Evolutionary conservation across 2,329 filamentous ascomycete genomes (phyloP), one percentile per base, ranked within the genome.

Genomic region (Colletotrichum sp.): DNA sequence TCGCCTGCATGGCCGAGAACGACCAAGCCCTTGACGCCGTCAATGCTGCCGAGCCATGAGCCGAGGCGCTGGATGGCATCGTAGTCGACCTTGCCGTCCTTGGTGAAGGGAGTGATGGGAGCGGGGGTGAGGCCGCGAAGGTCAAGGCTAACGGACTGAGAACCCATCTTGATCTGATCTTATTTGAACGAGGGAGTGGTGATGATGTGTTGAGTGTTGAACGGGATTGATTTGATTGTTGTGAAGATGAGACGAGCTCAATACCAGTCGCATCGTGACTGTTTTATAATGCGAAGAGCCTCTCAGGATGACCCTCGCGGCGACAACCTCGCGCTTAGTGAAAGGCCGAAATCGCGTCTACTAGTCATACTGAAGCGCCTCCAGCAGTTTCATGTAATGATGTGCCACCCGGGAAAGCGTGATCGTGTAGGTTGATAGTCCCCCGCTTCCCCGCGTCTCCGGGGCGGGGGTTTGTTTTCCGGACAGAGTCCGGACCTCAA

Each of bases 1-100:
- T 90, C 89, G 39, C 88, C 88, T 32, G 89, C 89, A 75, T 90
- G 89, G n/a, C 89, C 89, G 16, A 90, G 85, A 12, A 90, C 88
- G 0, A 90, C 88, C 5, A 90, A 85, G 34, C 88, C 88, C 76
- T 89, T 90, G 77, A 90, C 87, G 24, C 88, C 88, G 8, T 84
- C 78, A 63, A 89, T 89, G 80, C 87, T 87, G 57, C 88, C 88
- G 36, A 90, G 88, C 89, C 88, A 90, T 7, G 86, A 88, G 18
- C 89, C 89, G 15, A 90, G 85, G 18, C 88, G 86, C 69, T 90
- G 88, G 75, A 90, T 90, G 52, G 88, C 88, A 12, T 86, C 84
- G 80, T 88, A 90, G 81, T 90, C 89, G 71, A 90, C 84, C 13
- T 81, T 82, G 15, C 89, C 88, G 69, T 88, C 84, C 62, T 81